Conservation (phyloP, 768 basidiomycete genomes). For the Chalciporus piperatus region DNA sequence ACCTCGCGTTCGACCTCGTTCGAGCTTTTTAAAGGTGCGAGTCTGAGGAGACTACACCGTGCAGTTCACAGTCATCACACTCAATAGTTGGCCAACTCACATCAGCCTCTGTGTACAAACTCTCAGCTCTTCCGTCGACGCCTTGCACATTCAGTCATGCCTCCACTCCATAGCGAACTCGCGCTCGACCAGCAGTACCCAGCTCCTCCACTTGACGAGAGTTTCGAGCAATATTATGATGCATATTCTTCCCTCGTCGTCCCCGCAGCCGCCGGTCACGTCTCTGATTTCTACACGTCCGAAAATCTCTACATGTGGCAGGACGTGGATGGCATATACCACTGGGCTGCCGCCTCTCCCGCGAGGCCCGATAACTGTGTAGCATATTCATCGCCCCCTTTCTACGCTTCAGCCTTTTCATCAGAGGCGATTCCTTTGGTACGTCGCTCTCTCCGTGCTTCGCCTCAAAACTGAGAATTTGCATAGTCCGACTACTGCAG, state of each 20-base stretch:
- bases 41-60: neutral
- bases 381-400: conserved; percentile 16
- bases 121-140: conserved; percentile 11
- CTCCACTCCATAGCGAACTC: conserved; percentile 22
- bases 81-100: no score
- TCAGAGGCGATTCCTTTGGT: conserved; percentile 19
- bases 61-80: no score
- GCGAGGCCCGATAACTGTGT: conserved; percentile 25
- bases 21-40: conserved; percentile 22
- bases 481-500: conserved; percentile 16
- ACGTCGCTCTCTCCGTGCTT: conserved; percentile 6
- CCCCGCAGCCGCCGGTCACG: conserved; percentile 10
- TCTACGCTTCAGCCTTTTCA: conserved; percentile 12
- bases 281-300: conserved; percentile 24
- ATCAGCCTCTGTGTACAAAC: no score
- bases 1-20: neutral
- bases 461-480: conserved; percentile 3
- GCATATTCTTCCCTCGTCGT: conserved; percentile 14
- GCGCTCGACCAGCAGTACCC: conserved; percentile 19
- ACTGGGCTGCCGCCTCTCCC: conserved; percentile 25
- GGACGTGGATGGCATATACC: conserved; percentile 26
- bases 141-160: conserved; percentile 15
- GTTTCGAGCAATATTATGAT: conserved; percentile 25
- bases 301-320: conserved; percentile 30
- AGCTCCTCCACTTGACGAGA: conserved; percentile 4